Evolutionary conservation across 176 grass and related monocot species (phyloP), one percentile per base, ranked within the genome.

Genomic region (Oryza officinalis): DNA sequence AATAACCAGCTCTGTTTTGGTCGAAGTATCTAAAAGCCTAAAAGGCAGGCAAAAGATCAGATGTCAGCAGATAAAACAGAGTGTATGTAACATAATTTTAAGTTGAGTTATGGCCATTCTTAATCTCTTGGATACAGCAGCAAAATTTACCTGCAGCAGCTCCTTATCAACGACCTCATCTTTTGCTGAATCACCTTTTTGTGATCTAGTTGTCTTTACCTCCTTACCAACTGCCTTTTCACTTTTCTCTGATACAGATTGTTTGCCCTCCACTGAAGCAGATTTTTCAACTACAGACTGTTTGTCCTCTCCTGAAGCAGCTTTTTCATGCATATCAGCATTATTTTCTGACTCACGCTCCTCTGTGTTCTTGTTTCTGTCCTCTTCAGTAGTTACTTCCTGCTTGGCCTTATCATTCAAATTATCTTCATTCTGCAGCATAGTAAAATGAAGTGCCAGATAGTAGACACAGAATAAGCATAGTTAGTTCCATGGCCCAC

Each of bases 1-100:
- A 75, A 86, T 84, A 99, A 63, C 91, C 91, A 28, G 32, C 91
- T 80, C 88, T 92, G 33, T 94, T 96, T 78, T 86, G 86, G 47
- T 99, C 97, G 22, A 99, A 99, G 84, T 89, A 94, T 71, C 97
- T 99, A 76, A 99, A 99, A 85, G 97, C 93, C 97, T 99, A 90
- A 7, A 80, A 89, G 52, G 85, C 10, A 2, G 10, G 64, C 71
- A 64, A 15, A 84, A 35, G 67, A 61, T 15, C 65, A 52, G 4
- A 79, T 57, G 59, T 87, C 11, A 88, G 46, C 25, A 69, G 8
- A 74, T 74, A 35, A 35, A 35, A 5, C 33, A 35, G 33, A 67
- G 45, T 44, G 11, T 18, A 43, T 54, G 57, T 27, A 68, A 75
- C 14, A 75, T 4, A 64, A 79, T 50, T 28, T 45, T 12, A 37